Conservation (phyloP, 202 grass and related monocot genomes). For the Setaria viridis region DNA sequence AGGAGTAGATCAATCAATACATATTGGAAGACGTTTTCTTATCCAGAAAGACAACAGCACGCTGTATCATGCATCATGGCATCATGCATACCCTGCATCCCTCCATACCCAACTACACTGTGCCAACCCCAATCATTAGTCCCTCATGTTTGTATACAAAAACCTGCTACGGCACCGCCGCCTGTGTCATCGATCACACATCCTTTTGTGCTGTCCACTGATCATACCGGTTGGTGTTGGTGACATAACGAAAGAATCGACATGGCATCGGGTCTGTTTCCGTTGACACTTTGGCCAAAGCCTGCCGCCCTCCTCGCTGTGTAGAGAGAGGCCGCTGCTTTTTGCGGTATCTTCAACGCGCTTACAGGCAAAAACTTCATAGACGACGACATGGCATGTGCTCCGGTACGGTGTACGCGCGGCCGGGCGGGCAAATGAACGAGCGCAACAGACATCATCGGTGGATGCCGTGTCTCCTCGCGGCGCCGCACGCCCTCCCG, state of each 20-base stretch:
- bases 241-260: background rate
- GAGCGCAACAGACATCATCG: background rate
- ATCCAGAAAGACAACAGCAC: background rate
- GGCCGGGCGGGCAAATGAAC: background rate
- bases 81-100: background rate
- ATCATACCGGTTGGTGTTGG: background rate
- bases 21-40: background rate
- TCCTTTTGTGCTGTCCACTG: conserved; percentile 23
- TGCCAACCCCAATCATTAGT: background rate
- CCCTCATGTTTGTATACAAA: background rate
- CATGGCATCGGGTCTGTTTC: background rate
- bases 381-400: background rate
- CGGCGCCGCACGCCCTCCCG: background rate
- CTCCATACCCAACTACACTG: background rate
- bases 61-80: background rate
- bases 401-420: too few relatives aligned
- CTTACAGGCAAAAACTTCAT: background rate
- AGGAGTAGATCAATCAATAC: too few relatives aligned
- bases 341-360: conserved; percentile 10
- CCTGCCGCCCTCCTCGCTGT: background rate
- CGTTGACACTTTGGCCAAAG: conserved; percentile 20
- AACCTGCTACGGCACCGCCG: background rate
- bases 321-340: background rate
- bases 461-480: background rate
- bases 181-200: background rate